Evolutionary conservation across 768 basidiomycete genomes (phyloP).

Genomic region (Obba rivulosa): DNA sequence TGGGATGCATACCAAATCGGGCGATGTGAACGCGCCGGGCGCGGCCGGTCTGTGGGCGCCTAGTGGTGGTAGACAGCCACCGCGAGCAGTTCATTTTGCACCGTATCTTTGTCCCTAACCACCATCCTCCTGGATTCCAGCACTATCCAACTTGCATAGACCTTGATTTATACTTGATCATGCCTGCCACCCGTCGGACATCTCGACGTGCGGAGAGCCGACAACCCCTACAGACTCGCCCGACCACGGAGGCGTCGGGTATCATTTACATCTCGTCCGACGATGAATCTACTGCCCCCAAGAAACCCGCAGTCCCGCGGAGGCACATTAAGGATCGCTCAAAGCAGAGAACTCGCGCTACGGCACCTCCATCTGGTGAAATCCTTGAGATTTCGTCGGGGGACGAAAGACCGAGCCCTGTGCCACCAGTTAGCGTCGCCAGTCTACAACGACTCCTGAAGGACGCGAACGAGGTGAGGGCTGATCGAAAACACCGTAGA

Average conservation of each 20-base stretch:
- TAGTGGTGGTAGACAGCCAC: too few relatives aligned
- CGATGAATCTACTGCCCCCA: slow-evolving; percentile 10
- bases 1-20: too few relatives aligned
- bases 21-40: too few relatives aligned
- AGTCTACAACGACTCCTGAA: slow-evolving; percentile 7
- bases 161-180: too few relatives aligned
- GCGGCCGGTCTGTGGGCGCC: too few relatives aligned
- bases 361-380: slow-evolving; percentile 9
- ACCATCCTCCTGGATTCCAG: too few relatives aligned
- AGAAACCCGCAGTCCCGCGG: slow-evolving; percentile 2
- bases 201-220: slow-evolving; percentile 12
- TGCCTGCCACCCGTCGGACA: slow-evolving; percentile 14
- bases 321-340: slow-evolving; percentile 2
- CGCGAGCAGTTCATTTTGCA: too few relatives aligned
- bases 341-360: slow-evolving; percentile 10
- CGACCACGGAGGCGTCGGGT: slow-evolving; percentile 1
- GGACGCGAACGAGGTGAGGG: slow-evolving; percentile 12
- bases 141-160: too few relatives aligned
- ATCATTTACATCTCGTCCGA: slow-evolving; percentile 18
- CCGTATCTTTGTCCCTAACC: not conserved
- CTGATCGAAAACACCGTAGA: too few relatives aligned
- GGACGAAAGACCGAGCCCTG: slow-evolving; percentile 10
- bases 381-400: slow-evolving; percentile 22
- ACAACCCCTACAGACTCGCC: slow-evolving; percentile 2
- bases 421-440: not conserved